Evolutionary conservation across 768 basidiomycete species (phyloP).

Genomic region (Rhizopogon vesiculosus): DNA sequence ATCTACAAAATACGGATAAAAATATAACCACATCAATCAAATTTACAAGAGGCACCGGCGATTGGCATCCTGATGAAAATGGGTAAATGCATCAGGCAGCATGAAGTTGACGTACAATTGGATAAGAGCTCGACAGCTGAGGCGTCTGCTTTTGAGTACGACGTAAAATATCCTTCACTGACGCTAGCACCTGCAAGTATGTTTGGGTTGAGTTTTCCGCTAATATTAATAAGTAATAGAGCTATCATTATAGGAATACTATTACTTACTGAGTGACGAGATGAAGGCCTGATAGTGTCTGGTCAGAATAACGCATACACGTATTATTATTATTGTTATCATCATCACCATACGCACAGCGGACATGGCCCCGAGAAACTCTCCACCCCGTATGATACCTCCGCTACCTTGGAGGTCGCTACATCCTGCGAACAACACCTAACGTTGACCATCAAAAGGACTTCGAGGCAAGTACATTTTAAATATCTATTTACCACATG

Average conservation of each 20-base stretch:
- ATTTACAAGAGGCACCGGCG: neutral
- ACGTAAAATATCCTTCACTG: neutral
- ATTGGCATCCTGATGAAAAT: neutral
- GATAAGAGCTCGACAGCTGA: neutral
- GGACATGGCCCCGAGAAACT: neutral
- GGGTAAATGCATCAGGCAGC: too few relatives aligned
- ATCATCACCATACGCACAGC: neutral
- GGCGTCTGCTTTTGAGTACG: neutral
- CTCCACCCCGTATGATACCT: neutral
- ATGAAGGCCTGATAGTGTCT: neutral
- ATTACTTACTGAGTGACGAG: neutral
- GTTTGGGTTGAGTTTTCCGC: neutral
- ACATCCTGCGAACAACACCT: neutral
- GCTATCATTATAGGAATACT: neutral
- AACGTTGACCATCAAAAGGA: neutral
- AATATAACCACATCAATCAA: neutral
- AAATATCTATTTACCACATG: neutral
- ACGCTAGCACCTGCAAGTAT: neutral
- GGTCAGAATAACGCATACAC: neutral
- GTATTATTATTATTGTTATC: too few relatives aligned
- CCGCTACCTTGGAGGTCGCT: neutral
- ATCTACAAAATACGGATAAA: neutral
- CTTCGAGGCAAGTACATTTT: neutral
- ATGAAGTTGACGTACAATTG: neutral
- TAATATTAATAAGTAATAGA: conserved; percentile 1